Percentiles rank a stretch among this genome's conserved stretches.
phyloP scores from a whole-genome alignment of 177 flowering plant genomes.

The Vitis hybrid region DNA sequence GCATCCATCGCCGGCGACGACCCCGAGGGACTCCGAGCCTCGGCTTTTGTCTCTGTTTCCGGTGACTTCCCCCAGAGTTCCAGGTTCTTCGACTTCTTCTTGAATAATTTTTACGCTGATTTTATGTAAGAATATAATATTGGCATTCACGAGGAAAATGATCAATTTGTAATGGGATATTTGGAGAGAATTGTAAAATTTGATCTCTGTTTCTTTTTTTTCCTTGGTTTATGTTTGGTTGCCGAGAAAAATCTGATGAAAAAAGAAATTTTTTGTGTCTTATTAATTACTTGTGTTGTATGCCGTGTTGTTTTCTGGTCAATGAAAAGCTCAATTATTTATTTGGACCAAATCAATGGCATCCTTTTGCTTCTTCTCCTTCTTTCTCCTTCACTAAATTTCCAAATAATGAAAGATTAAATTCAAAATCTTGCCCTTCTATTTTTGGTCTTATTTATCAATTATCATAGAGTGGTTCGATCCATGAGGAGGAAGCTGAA shows the following conservation, averaged over 20 bases:
- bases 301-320: no score
- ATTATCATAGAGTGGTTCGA: no score
- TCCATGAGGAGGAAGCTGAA: no score
- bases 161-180: constrained; percentile 21
- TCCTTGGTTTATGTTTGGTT: constrained; percentile 1
- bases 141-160: constrained; percentile 15
- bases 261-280: no score
- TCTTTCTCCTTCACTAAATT: not conserved
- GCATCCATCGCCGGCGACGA: constrained; percentile 58
- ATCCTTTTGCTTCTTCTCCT: not conserved
- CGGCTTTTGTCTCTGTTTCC: constrained; percentile 64
- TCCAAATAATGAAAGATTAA: no score
- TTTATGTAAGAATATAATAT: constrained; percentile 21
- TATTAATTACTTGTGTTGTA: no score
- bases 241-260: constrained; percentile 2
- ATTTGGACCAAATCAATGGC: no score
- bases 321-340: no score
- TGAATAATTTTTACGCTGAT: constrained; percentile 14
- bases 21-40: constrained; percentile 60
- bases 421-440: no score
- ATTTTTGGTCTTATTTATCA: no score
- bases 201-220: not conserved
- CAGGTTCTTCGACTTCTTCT: constrained; percentile 39
- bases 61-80: constrained; percentile 50
- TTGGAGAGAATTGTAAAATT: constrained; percentile 24